Evolutionary conservation across 306 rosid genomes (phyloP).

Genomic region (Cucumis melo): DNA sequence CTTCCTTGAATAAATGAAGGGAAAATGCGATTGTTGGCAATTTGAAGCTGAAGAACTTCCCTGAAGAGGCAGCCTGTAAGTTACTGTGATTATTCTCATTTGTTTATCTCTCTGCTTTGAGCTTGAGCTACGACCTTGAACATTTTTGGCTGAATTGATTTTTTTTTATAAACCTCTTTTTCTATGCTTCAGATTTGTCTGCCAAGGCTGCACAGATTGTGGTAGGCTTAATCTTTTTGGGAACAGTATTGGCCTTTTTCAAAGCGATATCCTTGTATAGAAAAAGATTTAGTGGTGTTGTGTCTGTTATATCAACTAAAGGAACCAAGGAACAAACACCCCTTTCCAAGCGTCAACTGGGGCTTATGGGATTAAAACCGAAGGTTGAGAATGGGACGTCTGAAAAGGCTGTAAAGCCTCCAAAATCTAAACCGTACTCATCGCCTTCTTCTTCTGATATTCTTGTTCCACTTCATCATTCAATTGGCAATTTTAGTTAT

Average conservation of each 20-base stretch:
- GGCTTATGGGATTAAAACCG: conserved; percentile 62
- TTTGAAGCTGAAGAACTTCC: conserved; percentile 30
- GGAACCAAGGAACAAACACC: conserved; percentile 28
- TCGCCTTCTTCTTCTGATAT: conserved; percentile 39
- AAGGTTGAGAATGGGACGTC: conserved; percentile 34
- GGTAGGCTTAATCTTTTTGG: conserved; percentile 46
- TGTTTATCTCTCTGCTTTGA: neutral
- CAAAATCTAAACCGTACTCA: conserved; percentile 40
- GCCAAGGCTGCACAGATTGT: conserved; percentile 42
- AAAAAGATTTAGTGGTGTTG: conserved; percentile 22
- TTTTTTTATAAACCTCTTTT: conserved; percentile 1
- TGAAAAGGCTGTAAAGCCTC: conserved; percentile 57
- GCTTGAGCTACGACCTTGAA: neutral
- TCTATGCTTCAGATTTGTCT: conserved; percentile 45
- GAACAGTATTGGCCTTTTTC: conserved; percentile 52
- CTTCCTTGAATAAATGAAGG: conserved; percentile 28
- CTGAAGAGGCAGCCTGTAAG: conserved; percentile 61
- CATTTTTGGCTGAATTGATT: neutral
- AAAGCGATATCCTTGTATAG: conserved; percentile 40
- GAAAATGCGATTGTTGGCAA: conserved; percentile 35
- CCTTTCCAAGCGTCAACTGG: conserved; percentile 62
- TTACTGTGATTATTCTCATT: neutral
- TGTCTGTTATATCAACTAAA: conserved; percentile 21
- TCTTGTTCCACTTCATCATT: conserved; percentile 89
- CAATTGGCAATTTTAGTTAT: conserved; percentile 35